Percentiles rank a stretch among this genome's conserved stretches.
Evolutionary conservation across 2,329 filamentous ascomycete species (phyloP).

Genomic region (Macrophomina phaseolina): DNA sequence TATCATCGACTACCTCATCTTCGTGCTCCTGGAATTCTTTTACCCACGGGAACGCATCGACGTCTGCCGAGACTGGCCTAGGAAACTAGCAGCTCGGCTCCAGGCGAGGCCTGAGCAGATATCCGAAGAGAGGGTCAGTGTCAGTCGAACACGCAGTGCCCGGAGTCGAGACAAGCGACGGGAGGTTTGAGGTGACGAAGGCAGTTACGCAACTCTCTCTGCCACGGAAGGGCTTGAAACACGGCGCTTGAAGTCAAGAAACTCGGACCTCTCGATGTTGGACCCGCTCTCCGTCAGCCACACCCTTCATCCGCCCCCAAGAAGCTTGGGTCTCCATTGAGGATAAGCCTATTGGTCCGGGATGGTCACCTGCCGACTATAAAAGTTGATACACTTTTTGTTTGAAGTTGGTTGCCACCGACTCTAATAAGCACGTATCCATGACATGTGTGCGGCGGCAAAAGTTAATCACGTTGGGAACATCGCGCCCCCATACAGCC

Average conservation of each 20-base stretch:
- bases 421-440: neutral
- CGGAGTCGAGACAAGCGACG: slow-evolving; percentile 16
- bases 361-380: neutral
- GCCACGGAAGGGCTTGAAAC: neutral
- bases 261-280: neutral
- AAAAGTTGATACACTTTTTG: neutral
- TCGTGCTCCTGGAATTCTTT: slow-evolving; percentile 84
- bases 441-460: neutral
- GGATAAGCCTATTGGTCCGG: neutral
- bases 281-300: neutral
- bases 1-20: slow-evolving; percentile 91
- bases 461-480: neutral
- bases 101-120: neutral
- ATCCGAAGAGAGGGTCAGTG: neutral
- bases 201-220: neutral
- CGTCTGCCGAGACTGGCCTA: slow-evolving; percentile 88
- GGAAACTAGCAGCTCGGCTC: slow-evolving; percentile 60
- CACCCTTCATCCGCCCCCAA: neutral
- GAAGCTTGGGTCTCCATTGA: no score
- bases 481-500: neutral
- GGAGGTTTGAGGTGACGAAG: neutral
- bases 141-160: neutral
- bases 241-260: neutral
- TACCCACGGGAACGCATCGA: slow-evolving; percentile 87
- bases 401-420: neutral